Evolutionary conservation across 805 yeast species (phyloP).

Genomic region (Torulaspora microellipsoides): DNA sequence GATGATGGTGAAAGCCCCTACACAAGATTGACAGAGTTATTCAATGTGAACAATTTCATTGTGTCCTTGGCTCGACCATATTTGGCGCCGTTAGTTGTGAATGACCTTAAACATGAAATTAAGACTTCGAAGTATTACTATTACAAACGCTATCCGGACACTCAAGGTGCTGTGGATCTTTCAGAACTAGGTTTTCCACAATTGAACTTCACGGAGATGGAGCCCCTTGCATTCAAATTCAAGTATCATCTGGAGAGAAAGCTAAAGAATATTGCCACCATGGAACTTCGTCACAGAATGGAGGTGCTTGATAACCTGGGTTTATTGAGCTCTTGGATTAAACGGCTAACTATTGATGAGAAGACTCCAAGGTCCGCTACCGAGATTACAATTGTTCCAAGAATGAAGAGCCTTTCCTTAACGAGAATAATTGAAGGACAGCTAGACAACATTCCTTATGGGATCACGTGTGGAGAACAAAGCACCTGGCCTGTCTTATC

Average conservation of each 20-base stretch:
- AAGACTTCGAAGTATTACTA: slow-evolving; percentile 37
- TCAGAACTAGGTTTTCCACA: slow-evolving; percentile 27
- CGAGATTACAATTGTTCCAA: slow-evolving; percentile 90
- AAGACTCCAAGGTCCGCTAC: slow-evolving; percentile 73
- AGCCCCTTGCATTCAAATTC: slow-evolving; percentile 35
- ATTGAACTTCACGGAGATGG: slow-evolving; percentile 33
- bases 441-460: slow-evolving; percentile 75
- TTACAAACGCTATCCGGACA: slow-evolving; percentile 39
- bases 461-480: slow-evolving; percentile 86
- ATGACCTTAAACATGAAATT: slow-evolving; percentile 71
- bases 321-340: slow-evolving; percentile 60
- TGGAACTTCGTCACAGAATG: slow-evolving; percentile 82
- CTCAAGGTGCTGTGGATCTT: slow-evolving; percentile 17
- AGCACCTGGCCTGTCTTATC: slow-evolving; percentile 92
- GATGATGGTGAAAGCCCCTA: slow-evolving; percentile 63
- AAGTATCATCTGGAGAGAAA: slow-evolving; percentile 37
- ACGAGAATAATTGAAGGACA: slow-evolving; percentile 76
- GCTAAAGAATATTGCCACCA: slow-evolving; percentile 52
- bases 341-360: slow-evolving; percentile 81
- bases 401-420: slow-evolving; percentile 63
- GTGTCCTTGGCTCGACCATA: slow-evolving; percentile 92
- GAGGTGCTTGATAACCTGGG: slow-evolving; percentile 78
- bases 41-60: slow-evolving; percentile 90
- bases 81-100: slow-evolving; percentile 80
- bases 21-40: slow-evolving; percentile 81